Evolutionary conservation across 2,329 filamentous ascomycete species (phyloP), one percentile per base, ranked within the genome.

Genomic region (Verticillium dahliae): DNA sequence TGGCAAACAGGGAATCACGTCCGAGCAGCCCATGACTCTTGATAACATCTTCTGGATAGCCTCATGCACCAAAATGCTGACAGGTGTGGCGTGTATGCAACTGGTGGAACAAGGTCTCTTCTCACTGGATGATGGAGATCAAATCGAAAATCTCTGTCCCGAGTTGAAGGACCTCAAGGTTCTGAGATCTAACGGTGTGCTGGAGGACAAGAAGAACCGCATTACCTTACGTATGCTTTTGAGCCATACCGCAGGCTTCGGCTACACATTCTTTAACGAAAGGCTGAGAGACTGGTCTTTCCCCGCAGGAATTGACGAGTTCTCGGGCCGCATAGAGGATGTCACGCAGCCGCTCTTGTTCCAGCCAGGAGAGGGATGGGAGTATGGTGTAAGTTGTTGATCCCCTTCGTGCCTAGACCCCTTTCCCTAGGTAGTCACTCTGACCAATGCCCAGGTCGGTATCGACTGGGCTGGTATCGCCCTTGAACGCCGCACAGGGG

Each of bases 391-490:
- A 22, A 52, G 45, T 52, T 11, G 7, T 9, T 52, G 5, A 13
- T 4, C 15, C 39, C 15, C 39, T 27, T 9, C n/a, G 11, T 4
- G 22, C n/a, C 22, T 22, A 11, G 5, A 27, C 1, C 2, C 15
- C n/a, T 9, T 22, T 11, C 3, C 18, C n/a, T 7, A 37, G 6
- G 6, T 52, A 3, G 7, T 18, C 18, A 52, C 11, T 52, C 45
- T 52, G 45, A 52, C 18, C 6, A 52, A 14, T 9, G 1, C 1
- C 18, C 18, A 52, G 45, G 45, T 52, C 1, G 73, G 76, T 1
- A 67, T 81, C 1, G 83, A 85, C 70, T 85, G 81, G 81, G 80
- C 77, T 0, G 82, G 83, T 3, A 72, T 76, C 0, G 71, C 84
- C 1, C 73, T 85, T 1, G 81, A 85, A 65, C 72, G 76, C 1